A percentile compares a stretch with the other conserved stretches of the same genome.
phyloP scores from a whole-genome alignment of 306 rosid species.

The Abrus pulchellus region DNA sequence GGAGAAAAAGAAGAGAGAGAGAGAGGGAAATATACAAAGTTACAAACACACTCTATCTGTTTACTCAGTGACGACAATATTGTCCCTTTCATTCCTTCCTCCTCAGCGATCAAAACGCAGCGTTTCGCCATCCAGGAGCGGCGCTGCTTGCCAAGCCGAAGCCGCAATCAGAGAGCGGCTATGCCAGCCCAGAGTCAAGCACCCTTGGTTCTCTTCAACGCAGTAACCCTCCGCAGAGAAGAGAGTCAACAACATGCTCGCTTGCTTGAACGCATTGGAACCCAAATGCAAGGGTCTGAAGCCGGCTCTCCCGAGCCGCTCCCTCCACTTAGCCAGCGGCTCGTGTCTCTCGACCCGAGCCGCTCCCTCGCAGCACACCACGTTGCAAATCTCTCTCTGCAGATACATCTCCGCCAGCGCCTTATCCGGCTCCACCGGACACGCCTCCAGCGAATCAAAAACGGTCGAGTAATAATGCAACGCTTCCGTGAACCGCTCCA shows the following conservation, averaged over 20 bases:
- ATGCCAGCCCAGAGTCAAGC: constrained; percentile 92
- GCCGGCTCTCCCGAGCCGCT: constrained; percentile 72
- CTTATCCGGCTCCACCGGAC: constrained; percentile 75
- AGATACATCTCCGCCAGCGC: constrained; percentile 80
- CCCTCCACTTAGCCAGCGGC: constrained; percentile 73
- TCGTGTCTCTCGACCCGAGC: constrained; percentile 88
- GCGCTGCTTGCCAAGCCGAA: constrained; percentile 82
- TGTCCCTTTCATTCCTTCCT: not conserved
- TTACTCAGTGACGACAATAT: not conserved
- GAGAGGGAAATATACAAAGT: constrained; percentile 39
- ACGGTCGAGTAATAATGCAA: constrained; percentile 83
- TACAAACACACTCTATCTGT: not conserved
- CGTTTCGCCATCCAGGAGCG: constrained; percentile 1
- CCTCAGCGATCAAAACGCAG: constrained; percentile 37
- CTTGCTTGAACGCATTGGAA: constrained; percentile 89
- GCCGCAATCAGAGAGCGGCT: constrained; percentile 87
- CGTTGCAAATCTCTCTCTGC: constrained; percentile 82
- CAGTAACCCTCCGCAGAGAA: constrained; percentile 87
- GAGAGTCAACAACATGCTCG: constrained; percentile 80
- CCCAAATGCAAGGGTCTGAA: constrained; percentile 70
- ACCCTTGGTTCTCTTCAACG: constrained; percentile 84
- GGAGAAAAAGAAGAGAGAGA: not conserved
- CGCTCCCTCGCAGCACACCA: constrained; percentile 82
- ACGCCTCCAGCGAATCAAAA: constrained; percentile 88
- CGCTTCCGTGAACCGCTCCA: constrained; percentile 91